phyloP scores from a whole-genome alignment of 2,329 filamentous ascomycete genomes.

The Colletotrichum agaves region DNA sequence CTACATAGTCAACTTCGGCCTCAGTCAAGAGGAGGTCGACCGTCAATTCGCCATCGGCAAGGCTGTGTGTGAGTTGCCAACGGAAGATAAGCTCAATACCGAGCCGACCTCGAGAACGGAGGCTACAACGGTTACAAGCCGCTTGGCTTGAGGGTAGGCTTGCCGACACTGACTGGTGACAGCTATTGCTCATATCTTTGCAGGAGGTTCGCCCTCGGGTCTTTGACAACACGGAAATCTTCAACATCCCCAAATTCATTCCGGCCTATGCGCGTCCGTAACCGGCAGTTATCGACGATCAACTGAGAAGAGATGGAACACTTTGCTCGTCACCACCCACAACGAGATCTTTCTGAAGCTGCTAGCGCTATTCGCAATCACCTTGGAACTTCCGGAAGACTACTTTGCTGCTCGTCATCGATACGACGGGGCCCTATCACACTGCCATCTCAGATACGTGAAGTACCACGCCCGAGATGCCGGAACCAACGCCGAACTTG shows the following conservation, averaged over 20 bases:
- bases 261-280: conserved; percentile 46
- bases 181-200: not conserved
- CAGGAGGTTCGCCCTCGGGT: conserved; percentile 47
- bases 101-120: conserved; percentile 59
- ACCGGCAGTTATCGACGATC: conserved; percentile 46
- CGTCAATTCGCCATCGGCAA: conserved; percentile 70
- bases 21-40: conserved; percentile 69
- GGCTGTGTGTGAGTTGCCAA: conserved; percentile 65
- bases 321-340: conserved; percentile 50
- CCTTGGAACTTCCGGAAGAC: conserved; percentile 67
- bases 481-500: conserved; percentile 53
- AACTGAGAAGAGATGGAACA: conserved; percentile 47
- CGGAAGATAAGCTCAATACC: conserved; percentile 70
- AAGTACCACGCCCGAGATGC: conserved; percentile 61
- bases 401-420: conserved; percentile 63
- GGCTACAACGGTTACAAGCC: conserved; percentile 69
- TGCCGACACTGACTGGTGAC: not conserved
- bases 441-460: conserved; percentile 70
- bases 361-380: conserved; percentile 53
- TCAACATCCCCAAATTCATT: conserved; percentile 55
- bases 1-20: conserved; percentile 71
- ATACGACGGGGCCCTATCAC: conserved; percentile 61
- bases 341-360: conserved; percentile 47
- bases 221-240: conserved; percentile 52
- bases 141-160: conserved; percentile 49